Conservation (phyloP, 1,284 basidiomycete genomes). For the Fistulinella cinereoalba region DNA sequence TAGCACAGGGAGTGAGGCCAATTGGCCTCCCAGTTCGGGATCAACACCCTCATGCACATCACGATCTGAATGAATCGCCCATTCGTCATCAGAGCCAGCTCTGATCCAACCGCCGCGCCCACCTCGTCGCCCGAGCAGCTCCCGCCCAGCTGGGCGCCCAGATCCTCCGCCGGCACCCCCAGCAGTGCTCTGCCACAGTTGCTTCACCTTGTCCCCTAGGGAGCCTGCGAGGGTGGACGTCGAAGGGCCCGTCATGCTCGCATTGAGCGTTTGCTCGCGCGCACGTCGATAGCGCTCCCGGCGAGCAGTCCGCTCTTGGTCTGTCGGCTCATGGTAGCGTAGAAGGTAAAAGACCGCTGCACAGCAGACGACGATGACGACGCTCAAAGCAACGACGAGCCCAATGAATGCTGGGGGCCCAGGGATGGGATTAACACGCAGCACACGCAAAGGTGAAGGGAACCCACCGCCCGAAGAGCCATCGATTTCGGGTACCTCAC, state of each 20-base stretch:
- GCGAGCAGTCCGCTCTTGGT: slow-evolving; percentile 27
- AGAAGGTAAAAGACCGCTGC: slow-evolving; percentile 44
- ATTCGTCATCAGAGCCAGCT: slow-evolving; percentile 40
- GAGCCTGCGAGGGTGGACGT: slow-evolving; percentile 6
- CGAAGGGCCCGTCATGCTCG: slow-evolving; percentile 1
- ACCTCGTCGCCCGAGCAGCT: slow-evolving; percentile 22
- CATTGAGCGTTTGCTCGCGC: slow-evolving; percentile 10
- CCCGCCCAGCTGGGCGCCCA: no score
- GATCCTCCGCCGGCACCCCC: slow-evolving; percentile 3
- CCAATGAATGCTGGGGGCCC: slow-evolving; percentile 44
- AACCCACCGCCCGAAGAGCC: slow-evolving; percentile 45
- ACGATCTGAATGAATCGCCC: slow-evolving; percentile 31
- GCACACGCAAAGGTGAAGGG: not conserved
- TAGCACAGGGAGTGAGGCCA: slow-evolving; percentile 8
- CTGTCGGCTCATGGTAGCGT: slow-evolving; percentile 37
- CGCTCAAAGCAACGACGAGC: slow-evolving; percentile 42
- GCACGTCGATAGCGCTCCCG: slow-evolving; percentile 22
- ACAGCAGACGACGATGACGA: slow-evolving; percentile 44
- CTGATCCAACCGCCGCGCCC: slow-evolving; percentile 44
- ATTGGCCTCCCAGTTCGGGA: slow-evolving; percentile 9
- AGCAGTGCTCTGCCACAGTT: slow-evolving; percentile 15
- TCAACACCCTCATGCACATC: slow-evolving; percentile 7
- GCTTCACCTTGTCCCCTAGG: slow-evolving; percentile 20
- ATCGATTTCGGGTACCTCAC: slow-evolving; percentile 42
- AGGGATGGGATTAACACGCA: not conserved